Conservation (phyloP, 768 basidiomycete species). For the Lactarius hengduanensis region DNA sequence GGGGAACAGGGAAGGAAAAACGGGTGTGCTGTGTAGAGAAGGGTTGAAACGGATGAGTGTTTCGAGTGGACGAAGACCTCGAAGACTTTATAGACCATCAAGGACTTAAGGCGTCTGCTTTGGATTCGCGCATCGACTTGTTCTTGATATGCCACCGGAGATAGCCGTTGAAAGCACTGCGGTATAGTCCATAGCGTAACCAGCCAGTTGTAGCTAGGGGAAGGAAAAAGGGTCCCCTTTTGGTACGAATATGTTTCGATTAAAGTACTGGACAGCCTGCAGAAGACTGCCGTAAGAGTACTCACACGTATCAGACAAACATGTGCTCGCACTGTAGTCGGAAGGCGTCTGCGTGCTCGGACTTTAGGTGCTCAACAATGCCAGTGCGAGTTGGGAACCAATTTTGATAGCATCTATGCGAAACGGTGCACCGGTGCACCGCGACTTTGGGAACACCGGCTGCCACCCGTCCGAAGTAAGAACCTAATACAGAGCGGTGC, state of each 20-base stretch:
- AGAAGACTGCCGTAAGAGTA: not conserved
- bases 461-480: not conserved
- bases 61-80: not conserved
- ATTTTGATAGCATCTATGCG: not conserved
- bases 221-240: too few species aligned
- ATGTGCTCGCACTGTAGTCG: not conserved
- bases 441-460: not conserved
- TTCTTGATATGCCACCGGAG: not conserved
- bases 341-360: not conserved
- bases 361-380: not conserved
- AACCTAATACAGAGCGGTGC: not conserved
- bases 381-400: not conserved
- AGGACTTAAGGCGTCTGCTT: not conserved
- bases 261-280: not conserved
- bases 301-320: not conserved
- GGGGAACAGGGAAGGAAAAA: not conserved
- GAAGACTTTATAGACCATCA: conserved; percentile 7
- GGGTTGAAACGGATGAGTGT: not conserved
- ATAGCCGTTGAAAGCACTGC: not conserved
- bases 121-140: not conserved
- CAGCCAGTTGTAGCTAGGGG: not conserved
- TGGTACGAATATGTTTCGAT: not conserved
- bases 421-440: not conserved
- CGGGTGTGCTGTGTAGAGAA: not conserved
- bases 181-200: conserved; percentile 2